phyloP scores from a whole-genome alignment of 345 rosid species.

The Carallia pectinifolia region DNA sequence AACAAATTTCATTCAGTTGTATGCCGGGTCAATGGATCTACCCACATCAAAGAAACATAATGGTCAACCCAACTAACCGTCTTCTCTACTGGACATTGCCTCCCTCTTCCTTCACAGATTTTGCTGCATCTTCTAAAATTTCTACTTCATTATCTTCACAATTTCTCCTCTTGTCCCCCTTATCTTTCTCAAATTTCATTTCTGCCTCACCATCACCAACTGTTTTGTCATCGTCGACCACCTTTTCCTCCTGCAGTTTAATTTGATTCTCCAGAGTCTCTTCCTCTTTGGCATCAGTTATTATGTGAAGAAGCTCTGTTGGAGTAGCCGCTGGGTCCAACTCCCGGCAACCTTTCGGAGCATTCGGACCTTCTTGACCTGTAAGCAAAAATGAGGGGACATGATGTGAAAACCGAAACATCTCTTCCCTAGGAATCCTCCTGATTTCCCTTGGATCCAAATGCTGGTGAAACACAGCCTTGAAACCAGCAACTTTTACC shows the following conservation, averaged over 20 bases:
- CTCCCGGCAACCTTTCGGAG: slow-evolving; percentile 32
- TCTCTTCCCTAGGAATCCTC: slow-evolving; percentile 21
- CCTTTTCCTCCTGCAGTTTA: slow-evolving; percentile 14
- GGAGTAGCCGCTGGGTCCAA: slow-evolving; percentile 30
- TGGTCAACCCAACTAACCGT: slow-evolving; percentile 14
- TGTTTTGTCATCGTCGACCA: slow-evolving; percentile 6
- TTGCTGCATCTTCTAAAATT: slow-evolving; percentile 4
- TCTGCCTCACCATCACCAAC: not conserved
- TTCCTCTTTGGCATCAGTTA: slow-evolving; percentile 35
- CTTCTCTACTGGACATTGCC: slow-evolving; percentile 15
- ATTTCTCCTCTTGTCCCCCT: slow-evolving; percentile 11
- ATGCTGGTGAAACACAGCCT: slow-evolving; percentile 25
- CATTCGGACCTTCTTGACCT: slow-evolving; percentile 26
- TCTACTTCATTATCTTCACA: slow-evolving; percentile 13
- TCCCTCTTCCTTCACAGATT: slow-evolving; percentile 2
- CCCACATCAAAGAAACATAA: slow-evolving; percentile 8
- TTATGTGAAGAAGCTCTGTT: slow-evolving; percentile 28
- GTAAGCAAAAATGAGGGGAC: slow-evolving; percentile 27
- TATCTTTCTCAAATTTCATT: slow-evolving; percentile 11
- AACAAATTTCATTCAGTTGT: not conserved
- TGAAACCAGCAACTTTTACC: slow-evolving; percentile 29
- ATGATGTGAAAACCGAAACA: slow-evolving; percentile 27
- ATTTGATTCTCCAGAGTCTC: slow-evolving; percentile 27
- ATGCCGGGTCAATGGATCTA: not conserved
- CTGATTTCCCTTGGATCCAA: slow-evolving; percentile 23